phyloP scores from a whole-genome alignment of 768 basidiomycete genomes.

The Lactarius deliciosus region DNA sequence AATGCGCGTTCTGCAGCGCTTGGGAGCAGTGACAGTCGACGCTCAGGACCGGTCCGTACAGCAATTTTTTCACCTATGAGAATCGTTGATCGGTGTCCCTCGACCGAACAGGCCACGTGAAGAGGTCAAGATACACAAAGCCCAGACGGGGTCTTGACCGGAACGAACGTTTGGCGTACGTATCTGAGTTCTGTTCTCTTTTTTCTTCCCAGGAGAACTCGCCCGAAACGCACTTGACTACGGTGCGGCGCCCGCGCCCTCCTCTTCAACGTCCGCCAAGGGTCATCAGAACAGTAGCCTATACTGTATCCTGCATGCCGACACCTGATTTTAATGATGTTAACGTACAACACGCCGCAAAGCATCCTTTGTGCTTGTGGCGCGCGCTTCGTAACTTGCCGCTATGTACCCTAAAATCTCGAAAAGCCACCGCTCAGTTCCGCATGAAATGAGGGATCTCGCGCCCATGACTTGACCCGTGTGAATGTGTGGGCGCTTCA shows the following conservation, averaged over 20 bases:
- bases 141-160: slow-evolving; percentile 33
- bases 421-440: background rate
- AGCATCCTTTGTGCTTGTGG: background rate
- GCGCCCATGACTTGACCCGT: background rate
- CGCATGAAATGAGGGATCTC: background rate
- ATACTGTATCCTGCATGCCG: too few relatives aligned
- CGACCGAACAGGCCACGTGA: slow-evolving; percentile 52
- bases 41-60: slow-evolving; percentile 74
- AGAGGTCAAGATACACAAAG: slow-evolving; percentile 90
- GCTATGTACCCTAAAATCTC: background rate
- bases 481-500: background rate
- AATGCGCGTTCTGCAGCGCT: slow-evolving; percentile 87
- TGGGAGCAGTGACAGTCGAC: slow-evolving; percentile 90
- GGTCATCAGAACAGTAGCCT: background rate
- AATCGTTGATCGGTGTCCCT: slow-evolving; percentile 10
- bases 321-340: background rate
- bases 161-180: background rate
- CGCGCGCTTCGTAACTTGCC: background rate
- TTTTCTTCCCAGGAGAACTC: background rate
- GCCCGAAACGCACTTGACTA: background rate
- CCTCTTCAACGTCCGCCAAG: background rate
- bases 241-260: background rate
- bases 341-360: slow-evolving; percentile 7
- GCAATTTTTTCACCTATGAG: background rate
- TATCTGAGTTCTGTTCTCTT: background rate